A percentile compares a stretch with the other conserved stretches of the same genome.
These are phyloP conservation scores for Plasmodium chabaudi DNA, from an alignment of 169 alveolate species.

Conservation along the genomic window DNA sequence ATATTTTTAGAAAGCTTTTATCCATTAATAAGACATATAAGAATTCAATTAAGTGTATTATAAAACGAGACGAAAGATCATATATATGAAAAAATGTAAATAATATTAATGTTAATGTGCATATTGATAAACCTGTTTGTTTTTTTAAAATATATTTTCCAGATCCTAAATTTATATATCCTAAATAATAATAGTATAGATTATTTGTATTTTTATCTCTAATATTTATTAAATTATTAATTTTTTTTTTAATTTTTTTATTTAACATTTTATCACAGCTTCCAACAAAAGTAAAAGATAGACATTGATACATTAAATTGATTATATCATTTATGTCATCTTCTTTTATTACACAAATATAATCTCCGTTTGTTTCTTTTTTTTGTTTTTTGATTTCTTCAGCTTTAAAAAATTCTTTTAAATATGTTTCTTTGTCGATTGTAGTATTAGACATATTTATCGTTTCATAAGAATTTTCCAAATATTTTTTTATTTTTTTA, in stretches of 20 bases:
- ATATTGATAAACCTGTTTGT: slow-evolving; percentile 37
- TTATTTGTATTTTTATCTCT: slow-evolving; percentile 60
- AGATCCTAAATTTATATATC: slow-evolving; percentile 74
- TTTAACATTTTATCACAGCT: slow-evolving; percentile 61
- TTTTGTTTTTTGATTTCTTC: background rate
- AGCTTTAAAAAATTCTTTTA: background rate
- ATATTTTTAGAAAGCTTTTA: slow-evolving; percentile 39
- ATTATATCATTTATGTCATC: slow-evolving; percentile 51
- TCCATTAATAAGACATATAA: slow-evolving; percentile 55
- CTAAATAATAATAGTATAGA: slow-evolving; percentile 73
- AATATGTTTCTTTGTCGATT: slow-evolving; percentile 10
- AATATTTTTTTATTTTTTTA: slow-evolving; percentile 44
- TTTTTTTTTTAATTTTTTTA: slow-evolving; percentile 70
- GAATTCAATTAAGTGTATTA: slow-evolving; percentile 57
- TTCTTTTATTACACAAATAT: slow-evolving; percentile 48
- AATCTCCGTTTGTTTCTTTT: background rate
- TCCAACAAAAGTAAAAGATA: slow-evolving; percentile 71
- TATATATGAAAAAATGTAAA: slow-evolving; percentile 67
- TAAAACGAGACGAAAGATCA: slow-evolving; percentile 54
- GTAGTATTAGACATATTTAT: background rate
- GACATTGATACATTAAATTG: slow-evolving; percentile 62
- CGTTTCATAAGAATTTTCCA: slow-evolving; percentile 17
- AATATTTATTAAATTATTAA: slow-evolving; percentile 29
- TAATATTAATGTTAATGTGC: slow-evolving; percentile 47
- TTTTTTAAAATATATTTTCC: slow-evolving; percentile 71